These are phyloP conservation scores for Colletotrichum salicis DNA, from an alignment of 2,329 filamentous ascomycete genomes.

Conservation along the genomic window DNA sequence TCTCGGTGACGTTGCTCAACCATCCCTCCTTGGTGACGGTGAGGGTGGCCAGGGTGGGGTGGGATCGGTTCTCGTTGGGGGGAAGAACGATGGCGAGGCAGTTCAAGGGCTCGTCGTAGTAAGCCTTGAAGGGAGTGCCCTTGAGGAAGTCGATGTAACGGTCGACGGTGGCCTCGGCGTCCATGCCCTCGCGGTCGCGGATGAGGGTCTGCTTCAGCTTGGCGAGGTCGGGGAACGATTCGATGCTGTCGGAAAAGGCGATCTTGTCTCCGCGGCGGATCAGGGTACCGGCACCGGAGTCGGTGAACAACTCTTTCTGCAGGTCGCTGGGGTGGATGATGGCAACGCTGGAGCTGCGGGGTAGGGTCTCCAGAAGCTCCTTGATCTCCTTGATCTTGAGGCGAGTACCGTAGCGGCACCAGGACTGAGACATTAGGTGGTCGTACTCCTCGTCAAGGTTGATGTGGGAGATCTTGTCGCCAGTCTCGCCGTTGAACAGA, in stretches of 20 bases:
- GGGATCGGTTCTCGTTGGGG: conserved; percentile 69
- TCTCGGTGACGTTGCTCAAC: conserved; percentile 94
- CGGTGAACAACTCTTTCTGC: conserved; percentile 96
- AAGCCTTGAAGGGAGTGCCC: conserved; percentile 85
- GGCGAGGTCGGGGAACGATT: conserved; percentile 79
- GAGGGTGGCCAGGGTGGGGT: conserved; percentile 88
- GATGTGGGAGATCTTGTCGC: conserved; percentile 95
- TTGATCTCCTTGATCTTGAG: conserved; percentile 99
- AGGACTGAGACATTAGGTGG: conserved; percentile 89
- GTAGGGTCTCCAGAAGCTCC: conserved; percentile 87
- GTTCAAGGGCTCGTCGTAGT: conserved; percentile 94
- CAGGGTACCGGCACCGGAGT: conserved; percentile 92
- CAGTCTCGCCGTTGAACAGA: conserved; percentile 91
- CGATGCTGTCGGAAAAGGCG: conserved; percentile 75
- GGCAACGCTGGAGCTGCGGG: conserved; percentile 91
- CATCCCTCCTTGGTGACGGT: conserved; percentile 95
- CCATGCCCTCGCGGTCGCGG: conserved; percentile 82
- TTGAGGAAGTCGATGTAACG: conserved; percentile 84
- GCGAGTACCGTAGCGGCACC: conserved; percentile 94
- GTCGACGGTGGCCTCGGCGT: conserved; percentile 85
- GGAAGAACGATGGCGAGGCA: conserved; percentile 90
- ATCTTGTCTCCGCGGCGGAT: conserved; percentile 94
- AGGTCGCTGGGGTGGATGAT: conserved; percentile 97
- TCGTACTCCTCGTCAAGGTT: conserved; percentile 98
- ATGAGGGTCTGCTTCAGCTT: conserved; percentile 86